These are phyloP conservation scores for Achlya hypogyna DNA, from an alignment of 352 stramenopile species.

Conservation along the genomic window DNA sequence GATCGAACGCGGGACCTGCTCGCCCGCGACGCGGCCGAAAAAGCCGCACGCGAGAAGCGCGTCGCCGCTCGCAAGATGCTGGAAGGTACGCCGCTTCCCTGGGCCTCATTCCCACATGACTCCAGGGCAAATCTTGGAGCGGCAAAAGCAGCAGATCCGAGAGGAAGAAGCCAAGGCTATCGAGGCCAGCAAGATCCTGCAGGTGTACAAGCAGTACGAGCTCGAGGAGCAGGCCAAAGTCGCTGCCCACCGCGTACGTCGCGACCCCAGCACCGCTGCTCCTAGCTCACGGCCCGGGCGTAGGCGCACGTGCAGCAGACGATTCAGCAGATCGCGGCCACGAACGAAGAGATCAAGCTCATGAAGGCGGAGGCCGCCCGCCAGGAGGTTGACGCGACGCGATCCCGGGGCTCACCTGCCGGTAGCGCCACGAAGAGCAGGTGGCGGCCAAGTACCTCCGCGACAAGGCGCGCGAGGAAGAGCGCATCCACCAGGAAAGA, in stretches of 20 bases:
- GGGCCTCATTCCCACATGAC: not conserved
- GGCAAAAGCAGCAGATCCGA: slow-evolving; percentile 55
- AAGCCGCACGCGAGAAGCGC: slow-evolving; percentile 33
- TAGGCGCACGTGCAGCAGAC: slow-evolving; percentile 34
- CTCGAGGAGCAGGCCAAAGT: slow-evolving; percentile 46
- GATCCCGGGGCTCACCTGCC: not conserved
- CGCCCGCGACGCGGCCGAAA: slow-evolving; percentile 35
- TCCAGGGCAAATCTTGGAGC: slow-evolving; percentile 50
- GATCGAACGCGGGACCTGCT: slow-evolving; percentile 48
- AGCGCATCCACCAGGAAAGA: slow-evolving; percentile 54
- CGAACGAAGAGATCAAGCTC: slow-evolving; percentile 54
- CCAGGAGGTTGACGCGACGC: slow-evolving; percentile 23
- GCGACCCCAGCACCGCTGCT: slow-evolving; percentile 26
- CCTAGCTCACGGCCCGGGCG: not conserved
- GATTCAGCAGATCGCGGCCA: slow-evolving; percentile 40
- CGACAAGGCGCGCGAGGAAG: slow-evolving; percentile 61
- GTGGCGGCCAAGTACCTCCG: slow-evolving; percentile 49
- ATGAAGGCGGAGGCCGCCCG: slow-evolving; percentile 46
- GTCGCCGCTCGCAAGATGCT: slow-evolving; percentile 57
- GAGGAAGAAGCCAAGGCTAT: slow-evolving; percentile 71
- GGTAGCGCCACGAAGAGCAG: slow-evolving; percentile 49
- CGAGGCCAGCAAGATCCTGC: slow-evolving; percentile 68
- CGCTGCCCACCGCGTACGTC: slow-evolving; percentile 22
- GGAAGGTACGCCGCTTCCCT: slow-evolving; percentile 24
- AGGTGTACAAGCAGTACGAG: slow-evolving; percentile 76